Conservation (phyloP, 2,329 filamentous ascomycete species). For the Onygenales sp. region DNA sequence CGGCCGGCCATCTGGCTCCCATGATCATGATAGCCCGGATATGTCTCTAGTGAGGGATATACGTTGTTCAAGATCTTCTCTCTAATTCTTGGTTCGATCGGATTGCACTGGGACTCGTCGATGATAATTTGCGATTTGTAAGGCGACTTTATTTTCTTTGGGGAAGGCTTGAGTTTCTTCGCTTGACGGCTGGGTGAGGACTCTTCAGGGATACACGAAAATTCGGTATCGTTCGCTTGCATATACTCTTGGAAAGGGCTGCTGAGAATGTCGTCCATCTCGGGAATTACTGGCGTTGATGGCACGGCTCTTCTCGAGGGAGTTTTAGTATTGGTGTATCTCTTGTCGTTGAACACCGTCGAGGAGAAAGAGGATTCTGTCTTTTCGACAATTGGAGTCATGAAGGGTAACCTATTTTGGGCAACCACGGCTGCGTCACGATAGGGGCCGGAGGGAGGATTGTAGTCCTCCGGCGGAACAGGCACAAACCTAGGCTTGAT, state of each 20-base stretch:
- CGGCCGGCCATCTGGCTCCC: constrained; percentile 54
- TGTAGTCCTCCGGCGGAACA: constrained; percentile 76
- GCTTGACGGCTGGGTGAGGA: constrained; percentile 27
- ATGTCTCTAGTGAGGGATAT: constrained; percentile 63
- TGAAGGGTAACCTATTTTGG: constrained; percentile 89
- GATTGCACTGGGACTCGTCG: constrained; percentile 77
- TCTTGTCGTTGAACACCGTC: constrained; percentile 47
- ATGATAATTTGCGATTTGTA: constrained; percentile 55
- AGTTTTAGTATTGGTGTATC: constrained; percentile 61
- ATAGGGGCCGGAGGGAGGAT: constrained; percentile 68
- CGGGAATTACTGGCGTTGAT: constrained; percentile 21
- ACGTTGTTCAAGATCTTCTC: constrained; percentile 64
- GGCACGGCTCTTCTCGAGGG: constrained; percentile 52
- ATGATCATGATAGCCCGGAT: constrained; percentile 72
- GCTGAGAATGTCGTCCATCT: constrained; percentile 44
- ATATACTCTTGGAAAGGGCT: constrained; percentile 65
- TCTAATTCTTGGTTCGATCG: constrained; percentile 67
- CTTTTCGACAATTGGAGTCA: constrained; percentile 96
- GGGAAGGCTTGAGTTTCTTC: constrained; percentile 25
- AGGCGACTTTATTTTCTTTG: constrained; percentile 9
- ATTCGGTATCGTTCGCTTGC: constrained; percentile 40
- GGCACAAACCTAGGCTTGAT: constrained; percentile 61
- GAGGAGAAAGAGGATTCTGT: constrained; percentile 77
- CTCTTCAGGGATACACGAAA: constrained; percentile 23
- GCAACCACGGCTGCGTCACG: constrained; percentile 70